These are phyloP conservation scores for Cyclotella baltica DNA, from an alignment of 108 stramenopile species.

Conservation along the genomic window DNA sequence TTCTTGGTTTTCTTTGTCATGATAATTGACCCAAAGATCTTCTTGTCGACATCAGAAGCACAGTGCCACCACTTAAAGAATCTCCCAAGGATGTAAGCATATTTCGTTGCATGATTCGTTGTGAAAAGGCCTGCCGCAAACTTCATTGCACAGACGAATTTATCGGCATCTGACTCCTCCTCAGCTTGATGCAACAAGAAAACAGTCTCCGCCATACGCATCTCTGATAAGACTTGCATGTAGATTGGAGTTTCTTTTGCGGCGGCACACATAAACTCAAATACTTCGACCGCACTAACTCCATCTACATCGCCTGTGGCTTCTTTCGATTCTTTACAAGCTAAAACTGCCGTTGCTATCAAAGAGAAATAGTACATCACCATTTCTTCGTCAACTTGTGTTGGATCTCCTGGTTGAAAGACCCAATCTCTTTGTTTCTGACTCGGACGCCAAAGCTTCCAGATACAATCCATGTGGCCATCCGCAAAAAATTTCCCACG, in stretches of 20 bases:
- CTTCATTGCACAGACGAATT: neutral
- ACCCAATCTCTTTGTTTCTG: neutral
- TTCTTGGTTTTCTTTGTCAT: neutral
- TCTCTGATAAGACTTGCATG: neutral
- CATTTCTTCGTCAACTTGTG: neutral
- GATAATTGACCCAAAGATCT: neutral
- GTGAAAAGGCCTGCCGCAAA: neutral
- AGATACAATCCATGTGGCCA: neutral
- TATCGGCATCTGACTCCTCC: neutral
- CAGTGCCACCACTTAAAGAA: slow-evolving; percentile 2
- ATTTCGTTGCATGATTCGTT: slow-evolving; percentile 11
- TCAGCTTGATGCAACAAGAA: slow-evolving; percentile 1
- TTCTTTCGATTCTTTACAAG: neutral
- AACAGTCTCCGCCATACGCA: neutral
- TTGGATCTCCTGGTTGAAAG: neutral
- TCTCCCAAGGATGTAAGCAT: neutral
- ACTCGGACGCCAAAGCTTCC: neutral
- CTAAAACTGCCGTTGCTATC: neutral
- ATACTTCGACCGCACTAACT: neutral
- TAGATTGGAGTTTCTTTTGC: neutral
- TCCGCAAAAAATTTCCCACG: neutral
- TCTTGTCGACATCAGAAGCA: neutral
- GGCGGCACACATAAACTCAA: neutral
- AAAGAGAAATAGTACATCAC: neutral
- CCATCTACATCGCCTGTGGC: neutral